Evolutionary conservation across 345 rosid genomes (phyloP), one percentile per base, ranked within the genome.

Genomic region (Hibiscus tridactylites): DNA sequence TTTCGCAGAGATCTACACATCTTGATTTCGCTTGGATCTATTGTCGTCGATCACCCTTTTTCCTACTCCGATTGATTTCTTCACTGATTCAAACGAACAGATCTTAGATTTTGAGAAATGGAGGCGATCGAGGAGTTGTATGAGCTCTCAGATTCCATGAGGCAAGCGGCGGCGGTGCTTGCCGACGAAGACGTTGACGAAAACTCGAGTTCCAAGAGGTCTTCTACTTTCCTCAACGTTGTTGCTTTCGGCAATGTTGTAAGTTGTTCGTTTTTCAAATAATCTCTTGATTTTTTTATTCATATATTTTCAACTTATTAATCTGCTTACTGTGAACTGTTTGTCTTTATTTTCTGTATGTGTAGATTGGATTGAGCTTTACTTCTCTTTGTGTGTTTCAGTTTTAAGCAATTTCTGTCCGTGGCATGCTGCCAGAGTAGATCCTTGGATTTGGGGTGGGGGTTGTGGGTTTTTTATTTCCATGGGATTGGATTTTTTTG

Each of bases 171-270:
- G 19, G 75, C 91, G 33, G 61, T 94, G 53, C 96, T 94, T 63
- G 94, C 98, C 13, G 97, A 94, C 58, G 98, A 94, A 75, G 97
- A 94, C 76, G 81, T 90, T 28, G 98, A 94, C 50, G 97, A 94
- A 72, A 86, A 69, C 75, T 79, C 97, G 21, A 76, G 77, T 77
- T 44, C 91, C 4, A 79, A 72, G 73, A 86, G 97, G 16, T 70
- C 84, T 16, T 82, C 90, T 49, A 86, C 93, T 80, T 90, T 88
- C 74, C 97, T 90, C 53, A 94, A 90, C 74, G 98, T 90, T 67
- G 91, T 94, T 44, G 90, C 86, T 58, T 90, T 94, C 29, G 98
- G 98, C 86, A 90, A 86, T 83, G 92, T 91, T 68, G 98, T 93
- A 80, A 83, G 98, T 87, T 68, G 97, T 87, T 68, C 61, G 37